Conservation (phyloP, 2,329 filamentous ascomycete genomes). For the Trichoderma simmonsii region DNA sequence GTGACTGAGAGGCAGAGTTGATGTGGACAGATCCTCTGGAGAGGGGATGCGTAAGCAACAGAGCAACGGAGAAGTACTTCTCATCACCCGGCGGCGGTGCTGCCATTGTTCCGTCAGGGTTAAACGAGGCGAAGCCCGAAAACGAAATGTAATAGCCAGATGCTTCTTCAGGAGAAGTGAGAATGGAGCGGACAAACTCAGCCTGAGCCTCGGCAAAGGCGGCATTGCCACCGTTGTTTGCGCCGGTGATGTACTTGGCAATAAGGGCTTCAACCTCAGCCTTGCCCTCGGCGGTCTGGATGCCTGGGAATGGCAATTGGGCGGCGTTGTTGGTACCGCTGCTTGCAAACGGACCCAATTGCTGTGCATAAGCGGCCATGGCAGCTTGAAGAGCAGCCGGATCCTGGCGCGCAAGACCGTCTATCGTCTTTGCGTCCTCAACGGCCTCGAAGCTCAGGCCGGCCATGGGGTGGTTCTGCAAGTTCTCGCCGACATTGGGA, state of each 20-base stretch:
- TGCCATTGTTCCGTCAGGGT: conserved; percentile 25
- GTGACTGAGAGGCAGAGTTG: conserved; percentile 21
- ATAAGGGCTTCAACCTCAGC: conserved; percentile 13
- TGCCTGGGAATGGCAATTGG: conserved; percentile 1
- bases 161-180: conserved; percentile 4
- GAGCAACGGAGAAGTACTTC: conserved; percentile 54
- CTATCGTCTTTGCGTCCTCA: conserved; percentile 24
- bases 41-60: conserved; percentile 59
- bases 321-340: conserved; percentile 12
- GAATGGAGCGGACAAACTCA: conserved; percentile 9
- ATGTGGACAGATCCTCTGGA: conserved; percentile 60
- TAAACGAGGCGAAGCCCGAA: conserved; percentile 22
- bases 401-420: conserved; percentile 33
- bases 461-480: conserved; percentile 35
- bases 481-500: conserved; percentile 38
- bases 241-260: background rate
- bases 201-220: conserved; percentile 8
- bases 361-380: conserved; percentile 31
- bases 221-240: background rate
- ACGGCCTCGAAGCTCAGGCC: conserved; percentile 19
- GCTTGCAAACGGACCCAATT: conserved; percentile 11
- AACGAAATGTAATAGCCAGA: conserved; percentile 14
- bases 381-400: conserved; percentile 31
- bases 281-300: background rate
- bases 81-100: conserved; percentile 30